phyloP scores from a whole-genome alignment of 108 stramenopile species.

The Conticribra guillardii region DNA sequence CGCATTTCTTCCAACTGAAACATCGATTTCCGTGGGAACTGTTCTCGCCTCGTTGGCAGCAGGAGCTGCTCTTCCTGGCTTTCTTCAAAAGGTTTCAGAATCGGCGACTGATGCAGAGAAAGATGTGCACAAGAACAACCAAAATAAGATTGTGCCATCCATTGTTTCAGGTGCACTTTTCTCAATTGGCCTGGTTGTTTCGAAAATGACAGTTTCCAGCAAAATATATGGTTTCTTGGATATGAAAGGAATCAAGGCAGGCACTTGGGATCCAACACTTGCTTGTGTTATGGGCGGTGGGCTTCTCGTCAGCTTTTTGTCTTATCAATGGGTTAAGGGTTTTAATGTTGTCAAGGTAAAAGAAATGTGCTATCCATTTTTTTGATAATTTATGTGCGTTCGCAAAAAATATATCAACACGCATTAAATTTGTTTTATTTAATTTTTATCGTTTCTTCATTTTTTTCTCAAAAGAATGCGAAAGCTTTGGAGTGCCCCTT shows the following conservation, averaged over 20 bases:
- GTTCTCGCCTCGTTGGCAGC: conserved; percentile 34
- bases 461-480: conserved; percentile 12
- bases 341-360: conserved; percentile 45
- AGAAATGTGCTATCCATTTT: not conserved
- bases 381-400: too few relatives aligned
- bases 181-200: conserved; percentile 61
- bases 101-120: conserved; percentile 19
- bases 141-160: conserved; percentile 34
- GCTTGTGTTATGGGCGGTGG: conserved; percentile 82
- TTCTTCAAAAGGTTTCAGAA: conserved; percentile 24
- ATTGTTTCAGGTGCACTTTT: conserved; percentile 24
- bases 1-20: conserved; percentile 15
- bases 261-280: conserved; percentile 83
- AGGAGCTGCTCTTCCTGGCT: conserved; percentile 11
- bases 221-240: conserved; percentile 81
- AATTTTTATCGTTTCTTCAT: not conserved
- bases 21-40: conserved; percentile 19
- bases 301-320: conserved; percentile 56
- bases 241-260: conserved; percentile 42
- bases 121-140: conserved; percentile 30
- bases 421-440: not conserved
- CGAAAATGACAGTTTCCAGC: conserved; percentile 68
- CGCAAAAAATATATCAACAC: not conserved
- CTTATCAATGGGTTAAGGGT: conserved; percentile 71
- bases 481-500: conserved; percentile 45